Base-by-base conservation (phyloP, 1,284 basidiomycete species). In the Paramarasmius palmivorus region DNA sequence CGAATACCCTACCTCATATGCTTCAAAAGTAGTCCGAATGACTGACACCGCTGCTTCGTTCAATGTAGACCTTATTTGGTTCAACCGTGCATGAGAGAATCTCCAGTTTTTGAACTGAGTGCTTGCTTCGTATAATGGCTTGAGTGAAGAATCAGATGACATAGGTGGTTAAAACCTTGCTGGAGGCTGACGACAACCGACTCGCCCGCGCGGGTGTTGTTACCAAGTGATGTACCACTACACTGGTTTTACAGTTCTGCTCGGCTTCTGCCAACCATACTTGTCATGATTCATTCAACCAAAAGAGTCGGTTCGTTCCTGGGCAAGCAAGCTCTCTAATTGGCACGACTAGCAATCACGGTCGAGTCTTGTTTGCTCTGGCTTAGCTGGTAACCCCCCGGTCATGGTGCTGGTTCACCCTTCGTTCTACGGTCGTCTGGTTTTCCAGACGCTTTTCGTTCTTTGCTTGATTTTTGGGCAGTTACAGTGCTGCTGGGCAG, bases 21-120 rank as follows among this genome's bases (percentile, higher is more conserved):
- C 78, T 63, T 95, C 92, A 52, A 93, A 85, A 25, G 90, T 88
- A 36, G 77, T 74, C 49, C 81, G 81, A 61, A 95, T 93, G 2
- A 83, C 84, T 48, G 81, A 75, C 25, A 94, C 87, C 4, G 92
- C 90, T 37, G 81, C 83, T 42, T 75, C 71, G 63, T 95, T 97
- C 56, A 95, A 70, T 29, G 82, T 76, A 17, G 69, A 61, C 15
- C 94, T 83, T 45, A 84, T 78, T 8, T 75, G 63, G 3, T 65
- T 72, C 2, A 98, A 79, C 53, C 82, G 75, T 48, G 84, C 78
- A 20, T 75, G 71, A 0, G 93, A 94, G 71, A 86, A 95, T 45
- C 93, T 77, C 94, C 94, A 98, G 67, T 94, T 86, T 57, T 75
- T 81, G 71, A 79, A 95, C 67, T 97, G 94, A 0, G 92, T 93